Conservation (phyloP, 2,329 filamentous ascomycete genomes). For the Pezizomycotina sp. region DNA sequence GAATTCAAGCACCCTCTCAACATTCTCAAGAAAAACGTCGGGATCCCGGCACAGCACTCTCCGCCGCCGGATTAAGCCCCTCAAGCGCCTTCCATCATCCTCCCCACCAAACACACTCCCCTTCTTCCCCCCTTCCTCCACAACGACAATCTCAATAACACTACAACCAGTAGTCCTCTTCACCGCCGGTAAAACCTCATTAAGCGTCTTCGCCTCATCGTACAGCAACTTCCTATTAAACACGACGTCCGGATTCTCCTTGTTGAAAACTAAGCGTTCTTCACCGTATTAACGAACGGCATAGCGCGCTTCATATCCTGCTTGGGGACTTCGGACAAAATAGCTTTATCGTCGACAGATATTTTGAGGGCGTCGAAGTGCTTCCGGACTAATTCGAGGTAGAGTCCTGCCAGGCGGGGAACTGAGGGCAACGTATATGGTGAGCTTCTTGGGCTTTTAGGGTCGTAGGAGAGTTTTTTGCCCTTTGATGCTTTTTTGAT, state of each 20-base stretch:
- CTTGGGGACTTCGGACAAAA: conserved; percentile 65
- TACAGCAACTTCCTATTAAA: conserved; percentile 75
- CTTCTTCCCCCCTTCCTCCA: conserved; percentile 53
- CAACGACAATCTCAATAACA: conserved; percentile 53
- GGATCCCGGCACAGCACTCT: conserved; percentile 66
- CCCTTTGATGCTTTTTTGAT: conserved; percentile 86
- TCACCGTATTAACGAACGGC: conserved; percentile 81
- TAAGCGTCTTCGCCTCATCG: conserved; percentile 60
- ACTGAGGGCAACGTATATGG: no score
- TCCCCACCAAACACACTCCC: conserved; percentile 40
- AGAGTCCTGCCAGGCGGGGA: conserved; percentile 83
- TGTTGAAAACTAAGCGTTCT: conserved; percentile 55
- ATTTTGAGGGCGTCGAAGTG: conserved; percentile 48
- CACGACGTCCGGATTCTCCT: conserved; percentile 49
- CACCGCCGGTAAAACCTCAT: conserved; percentile 62
- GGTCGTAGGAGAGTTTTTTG: conserved; percentile 70
- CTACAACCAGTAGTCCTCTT: conserved; percentile 58
- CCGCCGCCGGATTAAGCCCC: conserved; percentile 42
- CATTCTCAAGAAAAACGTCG: conserved; percentile 76
- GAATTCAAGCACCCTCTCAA: no score
- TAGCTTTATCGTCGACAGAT: conserved; percentile 58
- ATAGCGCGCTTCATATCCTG: conserved; percentile 93
- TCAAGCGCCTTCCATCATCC: conserved; percentile 35
- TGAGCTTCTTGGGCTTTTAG: conserved; percentile 61
- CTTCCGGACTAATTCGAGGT: conserved; percentile 61